Evolutionary conservation across 31 red algal genomes (phyloP), one percentile per base, ranked within the genome.

Genomic region (Pterothamnion heteromorphum): DNA sequence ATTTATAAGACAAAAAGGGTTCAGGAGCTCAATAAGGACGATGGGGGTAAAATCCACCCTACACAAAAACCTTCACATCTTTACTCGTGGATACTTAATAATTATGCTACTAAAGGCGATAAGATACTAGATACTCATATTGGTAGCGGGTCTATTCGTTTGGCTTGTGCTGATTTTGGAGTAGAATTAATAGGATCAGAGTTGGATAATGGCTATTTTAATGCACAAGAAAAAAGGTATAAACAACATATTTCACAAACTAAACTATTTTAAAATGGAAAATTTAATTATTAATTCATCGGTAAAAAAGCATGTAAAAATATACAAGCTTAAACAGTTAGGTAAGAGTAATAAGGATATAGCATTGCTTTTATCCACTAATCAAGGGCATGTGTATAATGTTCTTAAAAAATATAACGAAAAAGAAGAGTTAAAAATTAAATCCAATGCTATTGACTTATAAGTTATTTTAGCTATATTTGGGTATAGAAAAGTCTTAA

Each of bases 41-140:
- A 76, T 76, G 72, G 72, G 26, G 72, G 72, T 30, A 76, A 32
- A 76, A 30, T 76, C 72, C 72, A 76, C 72, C 72, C 72, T 30
- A 76, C 72, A 76, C 72, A 76, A 76, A 76, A 76, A 76, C 72
- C 72, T 30, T 30, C 23, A 76, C 26, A 26, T 32, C 30, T 76
- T 26, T 76, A 76, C 30, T 76, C 30, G 30, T 76, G 72, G 72
- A 30, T 76, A 76, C 30, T 76, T 30, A 76, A 76, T 30, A 76
- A 76, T 32, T 76, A 76, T 76, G 72, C 72, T 30, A 76, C 23
- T 26, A 26, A 26, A 76, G 30, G 30, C 72, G 26, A 76, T 30
- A 76, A 76, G 72, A 76, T 76, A 76, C 72, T 76, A 76, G 72
- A 76, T 76, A 76, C 72, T 76, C 72, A 76, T 32, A 30, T 76